Base-by-base conservation (phyloP, 2,329 filamentous ascomycete genomes). In the Phaeosphaeria sp. region DNA sequence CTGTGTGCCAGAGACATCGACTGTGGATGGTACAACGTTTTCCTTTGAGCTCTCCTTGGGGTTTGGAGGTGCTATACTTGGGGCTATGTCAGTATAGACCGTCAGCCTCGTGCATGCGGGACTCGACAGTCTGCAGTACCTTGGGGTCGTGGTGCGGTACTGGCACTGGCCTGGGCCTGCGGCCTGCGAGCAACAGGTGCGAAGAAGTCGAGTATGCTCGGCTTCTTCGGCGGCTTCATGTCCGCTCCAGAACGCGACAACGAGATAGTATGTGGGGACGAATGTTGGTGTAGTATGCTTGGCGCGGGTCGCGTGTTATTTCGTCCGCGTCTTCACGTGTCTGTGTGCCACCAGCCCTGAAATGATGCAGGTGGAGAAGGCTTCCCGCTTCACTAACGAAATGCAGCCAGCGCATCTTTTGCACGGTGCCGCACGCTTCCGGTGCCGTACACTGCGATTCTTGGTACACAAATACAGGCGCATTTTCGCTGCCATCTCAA, bases 121-220 rank as follows among this genome's bases (percentile, higher is more conserved):
- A 46, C 44, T 24, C 17, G 20, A 22, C 9, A 5, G 44, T 25
- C 9, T 22, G 43, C 21, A 46, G 51, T 67, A 60, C 74, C 64
- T 58, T 62, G 56, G 39, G 72, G 71, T 42, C 68, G 59, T 11
- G 69, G 63, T 20, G 67, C 56, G 13, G 60, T 54, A 33, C 62
- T 56, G 30, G 61, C 57, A 15, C 51, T 57, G n/a, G 64, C 67
- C 18, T 53, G 50, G 7, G 64, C 45, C 52, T 56, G 30, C 30
- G 30, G 30, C 5, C 30, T 59, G 52, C 69, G 71, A 25, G 67
- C 53, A 50, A 76, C 79, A 2, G 78, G 77, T 47, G 77, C 78
- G 69, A 85, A 85, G 63, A 81, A 85, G 52, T 81, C 78, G 9
- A 74, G 76, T 30, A 84, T 80, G 48, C 66, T 77, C 17, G 42